phyloP scores from a whole-genome alignment of 2,329 filamentous ascomycete species.

The Phialophora chinensis region DNA sequence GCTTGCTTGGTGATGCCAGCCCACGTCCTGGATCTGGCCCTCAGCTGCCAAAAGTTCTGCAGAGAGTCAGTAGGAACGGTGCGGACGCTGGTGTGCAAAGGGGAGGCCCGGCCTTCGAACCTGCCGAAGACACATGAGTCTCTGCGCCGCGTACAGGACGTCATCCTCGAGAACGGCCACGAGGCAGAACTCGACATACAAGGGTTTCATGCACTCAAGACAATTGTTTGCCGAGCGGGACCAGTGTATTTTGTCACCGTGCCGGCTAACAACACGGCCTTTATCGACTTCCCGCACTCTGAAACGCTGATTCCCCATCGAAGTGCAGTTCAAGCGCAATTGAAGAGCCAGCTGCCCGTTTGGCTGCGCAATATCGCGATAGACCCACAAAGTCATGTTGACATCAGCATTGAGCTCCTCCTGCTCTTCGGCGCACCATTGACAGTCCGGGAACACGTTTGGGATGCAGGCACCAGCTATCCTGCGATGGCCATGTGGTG shows the following conservation, averaged over 20 bases:
- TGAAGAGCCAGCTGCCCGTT: background rate
- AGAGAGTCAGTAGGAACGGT: background rate
- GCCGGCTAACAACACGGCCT: background rate
- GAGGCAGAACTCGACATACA: background rate
- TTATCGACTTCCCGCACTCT: background rate
- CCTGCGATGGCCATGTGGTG: background rate
- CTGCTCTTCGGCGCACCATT: background rate
- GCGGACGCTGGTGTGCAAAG: background rate
- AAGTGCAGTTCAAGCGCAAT: background rate
- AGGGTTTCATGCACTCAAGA: background rate
- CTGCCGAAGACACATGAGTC: background rate
- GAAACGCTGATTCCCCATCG: background rate
- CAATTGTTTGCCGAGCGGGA: background rate
- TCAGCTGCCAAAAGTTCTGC: background rate
- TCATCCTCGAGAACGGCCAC: conserved; percentile 2
- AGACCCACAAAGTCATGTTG: background rate
- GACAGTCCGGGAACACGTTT: background rate
- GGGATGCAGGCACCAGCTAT: background rate
- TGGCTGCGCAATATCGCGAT: background rate
- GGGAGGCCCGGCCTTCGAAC: background rate
- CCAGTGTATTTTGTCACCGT: background rate
- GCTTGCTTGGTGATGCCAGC: background rate
- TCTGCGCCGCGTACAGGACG: background rate
- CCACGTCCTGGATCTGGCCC: background rate
- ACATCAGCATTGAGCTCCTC: background rate